Evolutionary conservation across 768 basidiomycete genomes (phyloP).

Genomic region (Termitomyces sp.): DNA sequence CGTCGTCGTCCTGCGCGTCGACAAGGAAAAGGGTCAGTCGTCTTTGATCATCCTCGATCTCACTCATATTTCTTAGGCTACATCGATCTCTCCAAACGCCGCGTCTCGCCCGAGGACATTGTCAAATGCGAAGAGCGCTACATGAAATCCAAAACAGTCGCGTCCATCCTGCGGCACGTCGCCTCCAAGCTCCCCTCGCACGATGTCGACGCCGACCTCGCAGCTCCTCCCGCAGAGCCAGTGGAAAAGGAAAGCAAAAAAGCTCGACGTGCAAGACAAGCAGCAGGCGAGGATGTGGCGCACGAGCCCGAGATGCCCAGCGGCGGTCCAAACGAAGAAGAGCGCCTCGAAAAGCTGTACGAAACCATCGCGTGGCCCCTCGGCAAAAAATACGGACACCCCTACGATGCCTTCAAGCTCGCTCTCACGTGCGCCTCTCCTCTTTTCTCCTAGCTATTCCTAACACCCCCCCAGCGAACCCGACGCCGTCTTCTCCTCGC

Average conservation of each 20-base stretch:
- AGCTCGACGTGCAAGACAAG: conserved; percentile 45
- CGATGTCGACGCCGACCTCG: conserved; percentile 13
- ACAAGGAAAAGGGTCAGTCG: conserved; percentile 94
- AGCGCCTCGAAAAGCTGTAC: conserved; percentile 82
- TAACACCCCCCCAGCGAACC: conserved; percentile 31
- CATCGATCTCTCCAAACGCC: conserved; percentile 97
- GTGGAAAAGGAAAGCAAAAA: conserved; percentile 50
- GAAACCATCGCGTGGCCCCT: conserved; percentile 93
- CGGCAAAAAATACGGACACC: conserved; percentile 88
- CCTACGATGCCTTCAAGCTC: conserved; percentile 97
- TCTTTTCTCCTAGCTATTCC: conserved; percentile 1
- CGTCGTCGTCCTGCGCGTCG: conserved; percentile 95
- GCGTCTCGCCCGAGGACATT: conserved; percentile 97
- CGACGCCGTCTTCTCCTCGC: conserved; percentile 77
- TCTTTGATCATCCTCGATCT: background rate
- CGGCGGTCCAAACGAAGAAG: conserved; percentile 60
- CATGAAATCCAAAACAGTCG: conserved; percentile 83
- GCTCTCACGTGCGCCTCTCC: conserved; percentile 73
- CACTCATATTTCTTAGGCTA: conserved; percentile 61
- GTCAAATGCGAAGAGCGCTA: conserved; percentile 72
- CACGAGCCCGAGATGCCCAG: no score
- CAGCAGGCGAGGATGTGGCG: conserved; percentile 32
- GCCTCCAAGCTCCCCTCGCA: conserved; percentile 72
- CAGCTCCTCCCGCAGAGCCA: conserved; percentile 17
- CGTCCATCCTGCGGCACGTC: conserved; percentile 90